A percentile compares a stretch with the other conserved stretches of the same genome.
Evolutionary conservation across 805 yeast species (phyloP).

Genomic region (Ogataea paraovalis): DNA sequence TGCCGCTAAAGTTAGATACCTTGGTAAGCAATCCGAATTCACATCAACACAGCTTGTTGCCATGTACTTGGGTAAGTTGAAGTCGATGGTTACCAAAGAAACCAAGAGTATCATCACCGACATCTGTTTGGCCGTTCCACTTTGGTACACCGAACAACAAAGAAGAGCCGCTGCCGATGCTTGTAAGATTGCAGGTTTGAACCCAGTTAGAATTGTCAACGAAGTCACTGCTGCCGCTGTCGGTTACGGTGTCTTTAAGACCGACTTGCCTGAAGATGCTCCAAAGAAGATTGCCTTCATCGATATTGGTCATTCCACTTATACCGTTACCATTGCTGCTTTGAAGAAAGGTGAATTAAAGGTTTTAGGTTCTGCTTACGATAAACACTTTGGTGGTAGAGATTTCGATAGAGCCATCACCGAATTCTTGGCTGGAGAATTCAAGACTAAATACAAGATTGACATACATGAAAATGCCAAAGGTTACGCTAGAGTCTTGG

Average conservation of each 20-base stretch:
- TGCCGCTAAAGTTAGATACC: slow-evolving; percentile 81
- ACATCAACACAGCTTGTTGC: slow-evolving; percentile 89
- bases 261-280: slow-evolving; percentile 92
- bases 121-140: slow-evolving; percentile 92
- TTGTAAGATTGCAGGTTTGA: slow-evolving; percentile 90
- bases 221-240: slow-evolving; percentile 99
- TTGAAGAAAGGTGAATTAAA: slow-evolving; percentile 96
- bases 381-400: slow-evolving; percentile 98
- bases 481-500: slow-evolving; percentile 88
- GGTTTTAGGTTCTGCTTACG: slow-evolving; percentile 86
- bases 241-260: slow-evolving; percentile 98
- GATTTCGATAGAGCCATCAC: slow-evolving; percentile 92
- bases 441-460: slow-evolving; percentile 87
- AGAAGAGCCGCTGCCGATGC: slow-evolving; percentile 96
- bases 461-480: slow-evolving; percentile 88
- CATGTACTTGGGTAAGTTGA: slow-evolving; percentile 90
- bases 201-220: slow-evolving; percentile 97
- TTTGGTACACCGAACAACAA: slow-evolving; percentile 95
- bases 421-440: slow-evolving; percentile 90
- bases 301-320: slow-evolving; percentile 96
- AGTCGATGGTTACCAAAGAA: slow-evolving; percentile 74
- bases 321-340: slow-evolving; percentile 83
- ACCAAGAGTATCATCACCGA: slow-evolving; percentile 79
- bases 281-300: slow-evolving; percentile 87
- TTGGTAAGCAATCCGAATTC: slow-evolving; percentile 74